Conservation (phyloP, 305 asterid species). For the Fraxinus angustifolia region DNA sequence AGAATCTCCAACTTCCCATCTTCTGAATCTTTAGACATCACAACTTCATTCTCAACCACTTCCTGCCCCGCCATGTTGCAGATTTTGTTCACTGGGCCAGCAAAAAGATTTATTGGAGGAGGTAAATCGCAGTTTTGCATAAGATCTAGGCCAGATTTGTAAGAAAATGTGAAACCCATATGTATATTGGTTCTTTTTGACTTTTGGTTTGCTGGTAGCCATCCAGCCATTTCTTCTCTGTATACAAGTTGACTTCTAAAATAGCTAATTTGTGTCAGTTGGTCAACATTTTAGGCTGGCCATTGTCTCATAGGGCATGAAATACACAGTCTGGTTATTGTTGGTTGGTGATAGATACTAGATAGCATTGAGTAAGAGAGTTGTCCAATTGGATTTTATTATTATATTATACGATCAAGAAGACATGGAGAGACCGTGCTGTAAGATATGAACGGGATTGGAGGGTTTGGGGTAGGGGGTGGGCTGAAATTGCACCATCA, state of each 20-base stretch:
- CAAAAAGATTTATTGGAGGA: slow-evolving; percentile 50
- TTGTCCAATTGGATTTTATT: slow-evolving; percentile 14
- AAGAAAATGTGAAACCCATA: slow-evolving; percentile 6
- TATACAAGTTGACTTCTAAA: background rate
- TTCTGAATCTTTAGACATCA: background rate
- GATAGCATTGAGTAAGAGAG: background rate
- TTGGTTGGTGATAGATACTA: slow-evolving; percentile 2
- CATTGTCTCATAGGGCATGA: background rate
- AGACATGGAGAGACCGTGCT: background rate
- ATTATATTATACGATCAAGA: background rate
- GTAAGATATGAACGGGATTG: slow-evolving; percentile 3
- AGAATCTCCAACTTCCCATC: slow-evolving; percentile 42
- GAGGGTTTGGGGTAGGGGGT: background rate
- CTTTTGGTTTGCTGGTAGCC: slow-evolving; percentile 28
- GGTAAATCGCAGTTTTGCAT: slow-evolving; percentile 70
- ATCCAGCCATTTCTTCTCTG: slow-evolving; percentile 22
- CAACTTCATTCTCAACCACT: background rate
- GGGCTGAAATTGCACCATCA: background rate
- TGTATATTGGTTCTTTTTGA: slow-evolving; percentile 23
- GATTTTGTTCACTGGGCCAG: slow-evolving; percentile 30
- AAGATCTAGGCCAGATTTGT: slow-evolving; percentile 30
- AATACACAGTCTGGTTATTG: background rate
- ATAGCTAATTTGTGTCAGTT: background rate
- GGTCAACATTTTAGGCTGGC: background rate
- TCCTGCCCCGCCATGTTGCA: slow-evolving; percentile 4